Base-by-base conservation (phyloP, 495 filamentous ascomycete species). In the Chaetomium tenue region DNA sequence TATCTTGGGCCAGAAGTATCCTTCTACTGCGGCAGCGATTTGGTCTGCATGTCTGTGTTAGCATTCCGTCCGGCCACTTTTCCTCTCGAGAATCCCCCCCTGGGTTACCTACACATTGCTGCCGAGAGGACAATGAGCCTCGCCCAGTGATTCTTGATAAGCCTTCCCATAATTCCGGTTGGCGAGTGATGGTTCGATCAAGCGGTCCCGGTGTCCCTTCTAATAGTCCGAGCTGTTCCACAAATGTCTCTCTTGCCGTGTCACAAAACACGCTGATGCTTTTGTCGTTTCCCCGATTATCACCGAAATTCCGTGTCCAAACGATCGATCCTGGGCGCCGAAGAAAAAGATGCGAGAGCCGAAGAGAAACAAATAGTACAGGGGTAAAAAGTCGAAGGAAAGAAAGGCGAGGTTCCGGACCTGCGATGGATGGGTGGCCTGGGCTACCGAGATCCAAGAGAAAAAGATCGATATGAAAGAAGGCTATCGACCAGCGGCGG, bases 61-160 rank as follows among this genome's bases (percentile, higher is more conserved):
- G 66, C 60, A 50, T 40, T 13, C 0, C 13, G 20, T 11, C n/a
- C 22, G 5, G 22, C 3, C n/a, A 16, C 40, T 37, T 2, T 13
- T 26, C n/a, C 47, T 26, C 28, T n/a, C 13, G 13, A 63, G 52
- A 50, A n/a, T 12, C 18, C 46, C n/a, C 46, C 9, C n/a, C 46
- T 5, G 1, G 37, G 42, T 28, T 37, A 86, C 91, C 11, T 88
- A 96, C 91, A 97, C 51, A 80, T 77, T 74, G 90, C 87, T 6
- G 94, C 89, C 2, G 91, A 90, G 69, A 98, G 83, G 76, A 94
- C 84, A 71, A 97, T 92, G 68, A 97, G 87, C 56, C 94, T 87
- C 58, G 91, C 95, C 91, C 93, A 96, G 81, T 98, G 94, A 82
- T 98, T 98, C 81, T 97, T 98, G 81, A 98, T 98, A 67, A 98